Evolutionary conservation across 1,284 basidiomycete species (phyloP), one percentile per base, ranked within the genome.

Genomic region (Farysia itapuensis): DNA sequence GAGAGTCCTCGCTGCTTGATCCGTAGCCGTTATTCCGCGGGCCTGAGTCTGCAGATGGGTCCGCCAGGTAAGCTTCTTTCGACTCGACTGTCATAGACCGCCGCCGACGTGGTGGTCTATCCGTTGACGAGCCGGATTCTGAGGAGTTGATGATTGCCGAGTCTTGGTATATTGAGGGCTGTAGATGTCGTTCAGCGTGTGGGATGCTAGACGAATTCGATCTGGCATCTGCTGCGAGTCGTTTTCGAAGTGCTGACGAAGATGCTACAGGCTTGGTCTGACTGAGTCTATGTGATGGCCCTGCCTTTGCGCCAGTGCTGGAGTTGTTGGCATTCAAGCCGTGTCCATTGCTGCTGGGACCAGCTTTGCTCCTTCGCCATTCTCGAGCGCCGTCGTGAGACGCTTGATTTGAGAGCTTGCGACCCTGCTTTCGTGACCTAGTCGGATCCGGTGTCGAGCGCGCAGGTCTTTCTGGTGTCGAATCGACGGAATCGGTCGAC

Each of bases 41-140:
- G 6, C 20, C 34, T 23, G 8, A 6, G 34, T 20, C 22, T 8
- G 52, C 63, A 1, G 65, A 68, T 15, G 63, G 58, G 19, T 57
- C 63, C 12, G 61, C 65, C 8, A 58, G 50, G 48, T 68, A 68
- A 9, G 65, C 48, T 15, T 64, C 57, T 30, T 35, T 60, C 31
- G 63, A 61, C 3, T 48, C 44, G 5, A 43, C 42, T 14, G 59
- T 57, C 21, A 45, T 37, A 4, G 57, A 60, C 28, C 57, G 57
- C 31, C 39, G 45, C 7, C 50, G 33, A 24, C 37, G 37, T 8
- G 36, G 23, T 13, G 49, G 49, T 2, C 57, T 42, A 32, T 60
- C 57, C 23, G 57, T 60, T 21, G 57, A 60, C 19, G 57, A 60
- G 30, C 50, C 46, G 8, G 59, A 57, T 20, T n/a, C n/a, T n/a